A percentile compares a stretch with the other conserved stretches of the same genome.
Conservation (phyloP, 306 rosid genomes). For the Urtica urens region DNA sequence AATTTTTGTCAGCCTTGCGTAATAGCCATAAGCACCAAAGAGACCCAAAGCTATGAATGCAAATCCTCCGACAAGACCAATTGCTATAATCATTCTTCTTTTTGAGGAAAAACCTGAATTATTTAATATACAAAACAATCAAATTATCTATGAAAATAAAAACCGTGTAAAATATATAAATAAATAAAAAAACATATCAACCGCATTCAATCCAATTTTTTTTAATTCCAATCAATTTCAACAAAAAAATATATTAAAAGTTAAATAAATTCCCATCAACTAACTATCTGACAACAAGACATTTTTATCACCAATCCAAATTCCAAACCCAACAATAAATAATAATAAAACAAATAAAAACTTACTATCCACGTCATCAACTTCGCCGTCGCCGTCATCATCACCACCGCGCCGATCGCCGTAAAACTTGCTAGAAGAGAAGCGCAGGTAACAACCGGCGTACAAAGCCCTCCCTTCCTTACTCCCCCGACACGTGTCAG, state of each 20-base stretch:
- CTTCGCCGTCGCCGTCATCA: conserved; percentile 11
- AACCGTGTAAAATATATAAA: too few species aligned
- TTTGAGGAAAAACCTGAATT: conserved; percentile 31
- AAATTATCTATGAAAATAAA: too few species aligned
- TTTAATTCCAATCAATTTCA: too few species aligned
- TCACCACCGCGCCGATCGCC: conserved; percentile 14
- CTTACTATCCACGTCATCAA: conserved; percentile 23
- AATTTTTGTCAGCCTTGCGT: conserved; percentile 27
- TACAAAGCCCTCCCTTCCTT: conserved; percentile 65
- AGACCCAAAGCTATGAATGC: conserved; percentile 43
- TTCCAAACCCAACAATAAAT: background rate
- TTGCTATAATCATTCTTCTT: conserved; percentile 36
- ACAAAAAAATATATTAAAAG: too few species aligned
- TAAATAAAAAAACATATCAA: too few species aligned
- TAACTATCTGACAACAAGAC: too few species aligned
- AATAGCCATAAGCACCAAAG: conserved; percentile 41
- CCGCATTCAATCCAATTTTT: too few species aligned
- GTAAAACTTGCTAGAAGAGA: conserved; percentile 49
- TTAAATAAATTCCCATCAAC: too few species aligned
- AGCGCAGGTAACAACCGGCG: conserved; percentile 82
- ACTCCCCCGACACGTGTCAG: conserved; percentile 31
- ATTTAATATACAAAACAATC: background rate
- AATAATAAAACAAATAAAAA: background rate
- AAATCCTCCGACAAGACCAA: conserved; percentile 34
- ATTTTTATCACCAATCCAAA: too few species aligned